Evolutionary conservation across 768 basidiomycete species (phyloP).

Genomic region (Suillus decipiens): DNA sequence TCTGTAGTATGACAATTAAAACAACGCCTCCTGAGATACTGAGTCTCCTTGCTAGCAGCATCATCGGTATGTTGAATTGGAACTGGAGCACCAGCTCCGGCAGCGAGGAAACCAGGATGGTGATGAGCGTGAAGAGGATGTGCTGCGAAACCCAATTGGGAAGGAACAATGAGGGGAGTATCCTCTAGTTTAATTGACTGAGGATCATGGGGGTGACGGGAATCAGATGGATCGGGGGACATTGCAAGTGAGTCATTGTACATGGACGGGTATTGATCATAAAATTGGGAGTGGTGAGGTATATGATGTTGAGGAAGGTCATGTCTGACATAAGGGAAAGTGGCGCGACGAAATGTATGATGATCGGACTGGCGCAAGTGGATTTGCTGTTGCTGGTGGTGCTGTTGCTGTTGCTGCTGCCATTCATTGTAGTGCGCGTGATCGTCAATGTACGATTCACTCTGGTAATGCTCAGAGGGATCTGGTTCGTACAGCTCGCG

Average conservation of each 20-base stretch:
- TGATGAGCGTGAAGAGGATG: slow-evolving; percentile 33
- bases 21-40: slow-evolving; percentile 84
- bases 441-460: slow-evolving; percentile 38
- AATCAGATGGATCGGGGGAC: slow-evolving; percentile 25
- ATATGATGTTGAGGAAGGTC: slow-evolving; percentile 50
- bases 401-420: slow-evolving; percentile 40
- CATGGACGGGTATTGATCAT: slow-evolving; percentile 35
- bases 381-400: slow-evolving; percentile 22
- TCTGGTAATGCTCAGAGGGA: slow-evolving; percentile 40
- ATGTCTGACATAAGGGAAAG: slow-evolving; percentile 76
- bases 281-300: slow-evolving; percentile 34
- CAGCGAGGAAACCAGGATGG: slow-evolving; percentile 44
- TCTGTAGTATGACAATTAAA: slow-evolving; percentile 93
- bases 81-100: slow-evolving; percentile 42
- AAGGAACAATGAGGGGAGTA: slow-evolving; percentile 57
- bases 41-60: slow-evolving; percentile 87
- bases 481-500: slow-evolving; percentile 73
- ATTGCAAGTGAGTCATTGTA: slow-evolving; percentile 43
- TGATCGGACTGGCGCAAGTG: slow-evolving; percentile 40
- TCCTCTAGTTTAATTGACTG: slow-evolving; percentile 69
- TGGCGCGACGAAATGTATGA: slow-evolving; percentile 58
- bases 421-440: slow-evolving; percentile 36
- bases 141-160: slow-evolving; percentile 44
- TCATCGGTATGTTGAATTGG: slow-evolving; percentile 89
- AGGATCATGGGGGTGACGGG: slow-evolving; percentile 20